Evolutionary conservation across 306 rosid genomes (phyloP).

Genomic region (Cicer pinnatifidum): DNA sequence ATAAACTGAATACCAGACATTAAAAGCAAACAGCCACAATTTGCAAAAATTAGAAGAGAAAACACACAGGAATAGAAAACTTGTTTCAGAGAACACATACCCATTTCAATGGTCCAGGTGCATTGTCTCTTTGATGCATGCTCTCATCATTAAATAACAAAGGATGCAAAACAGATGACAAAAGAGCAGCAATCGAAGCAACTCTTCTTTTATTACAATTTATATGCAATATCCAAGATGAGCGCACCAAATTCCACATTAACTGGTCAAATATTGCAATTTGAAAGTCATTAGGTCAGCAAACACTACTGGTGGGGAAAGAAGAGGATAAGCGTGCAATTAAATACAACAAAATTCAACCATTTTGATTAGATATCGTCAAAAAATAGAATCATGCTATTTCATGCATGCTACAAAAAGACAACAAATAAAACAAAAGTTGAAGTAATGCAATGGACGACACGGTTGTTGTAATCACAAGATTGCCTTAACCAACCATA

Average conservation of each 20-base stretch:
- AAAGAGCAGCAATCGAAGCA: slow-evolving; percentile 92
- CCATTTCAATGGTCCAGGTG: slow-evolving; percentile 93
- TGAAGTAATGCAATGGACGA: not conserved
- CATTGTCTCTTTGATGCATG: slow-evolving; percentile 71
- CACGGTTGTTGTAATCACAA: not conserved
- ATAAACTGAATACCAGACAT: slow-evolving; percentile 59
- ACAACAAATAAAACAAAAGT: not conserved
- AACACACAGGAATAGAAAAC: slow-evolving; percentile 33
- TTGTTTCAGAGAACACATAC: slow-evolving; percentile 55
- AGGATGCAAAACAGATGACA: slow-evolving; percentile 89
- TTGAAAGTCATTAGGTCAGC: slow-evolving; percentile 39
- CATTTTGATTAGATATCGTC: slow-evolving; percentile 34
- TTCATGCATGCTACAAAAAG: slow-evolving; percentile 32
- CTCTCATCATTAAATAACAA: slow-evolving; percentile 72
- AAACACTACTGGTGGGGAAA: slow-evolving; percentile 20
- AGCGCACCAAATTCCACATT: slow-evolving; percentile 90
- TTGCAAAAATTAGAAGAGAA: slow-evolving; percentile 30
- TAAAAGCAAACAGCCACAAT: slow-evolving; percentile 38
- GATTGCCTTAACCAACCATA: not conserved
- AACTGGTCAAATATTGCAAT: slow-evolving; percentile 57
- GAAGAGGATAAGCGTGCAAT: slow-evolving; percentile 5
- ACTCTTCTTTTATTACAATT: slow-evolving; percentile 94
- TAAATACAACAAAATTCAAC: slow-evolving; percentile 36
- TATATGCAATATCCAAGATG: slow-evolving; percentile 91
- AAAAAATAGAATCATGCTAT: slow-evolving; percentile 23